Evolutionary conservation across 805 yeast genomes (phyloP), one percentile per base, ranked within the genome.

Genomic region (Suhomyces vadensis): DNA sequence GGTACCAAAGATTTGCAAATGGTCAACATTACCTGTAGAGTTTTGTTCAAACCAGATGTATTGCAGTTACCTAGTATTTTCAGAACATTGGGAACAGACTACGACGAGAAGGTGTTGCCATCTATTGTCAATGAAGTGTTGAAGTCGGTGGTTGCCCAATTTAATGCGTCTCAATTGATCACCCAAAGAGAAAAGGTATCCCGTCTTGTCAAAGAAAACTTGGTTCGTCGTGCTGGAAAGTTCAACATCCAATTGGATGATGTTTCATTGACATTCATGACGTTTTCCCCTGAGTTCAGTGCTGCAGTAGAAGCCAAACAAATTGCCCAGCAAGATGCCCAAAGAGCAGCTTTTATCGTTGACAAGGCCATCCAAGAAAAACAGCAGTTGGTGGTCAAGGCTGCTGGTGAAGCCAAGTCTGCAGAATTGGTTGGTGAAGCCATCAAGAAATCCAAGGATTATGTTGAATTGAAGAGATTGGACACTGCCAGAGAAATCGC

Each of bases 341-440:
- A 94, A 71, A 84, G 96, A 67, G 98, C 99, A 6, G 97, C 98
- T 0, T 94, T 91, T 56, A 76, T 94, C 35, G 99, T 94, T 42
- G 99, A 94, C 67, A 88, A 90, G 64, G 99, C 99, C 6, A 82
- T 87, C 57, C 99, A 94, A 70, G 98, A 94, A 72, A 94, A 94
- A 67, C 98, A 94, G 70, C 95, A 95, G 63, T 77, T 89, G 74
- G 95, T 94, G 51, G 97, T 94, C 46, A 89, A 86, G 67, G 98
- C 99, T 9, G 87, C 89, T 66, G 99, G 99, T 81, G 99, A 94
- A 72, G 99, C 99, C 53, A 83, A 88, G 64, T 87, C 97, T 42
- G 99, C 99, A 25, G 95, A 91, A 68, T 83, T 94, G 73, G 90
- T 94, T 72, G 99, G 99, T 81, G 99, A 94, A 53, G 98, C 99